Evolutionary conservation across 2,329 filamentous ascomycete species (phyloP).

Genomic region (Aspergillus novoparasiticus): DNA sequence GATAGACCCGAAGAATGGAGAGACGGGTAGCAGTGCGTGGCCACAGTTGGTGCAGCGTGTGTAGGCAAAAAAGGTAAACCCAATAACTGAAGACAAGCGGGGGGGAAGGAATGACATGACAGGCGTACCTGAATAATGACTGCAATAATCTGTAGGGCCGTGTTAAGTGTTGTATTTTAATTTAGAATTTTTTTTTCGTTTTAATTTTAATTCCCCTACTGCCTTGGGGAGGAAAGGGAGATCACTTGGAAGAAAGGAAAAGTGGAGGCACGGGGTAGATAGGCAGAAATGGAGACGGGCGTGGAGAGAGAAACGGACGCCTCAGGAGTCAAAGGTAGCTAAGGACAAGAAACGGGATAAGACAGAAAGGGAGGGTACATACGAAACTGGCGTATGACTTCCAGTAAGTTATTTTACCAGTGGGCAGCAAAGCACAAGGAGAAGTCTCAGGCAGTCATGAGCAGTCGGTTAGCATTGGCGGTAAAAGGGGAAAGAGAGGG

Average conservation of each 20-base stretch:
- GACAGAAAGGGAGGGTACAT: conserved; percentile 13
- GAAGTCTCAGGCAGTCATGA: conserved; percentile 21
- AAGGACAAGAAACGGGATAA: conserved; percentile 10
- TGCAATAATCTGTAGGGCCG: conserved; percentile 22
- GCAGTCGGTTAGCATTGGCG: conserved; percentile 13
- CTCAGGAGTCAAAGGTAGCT: conserved; percentile 16
- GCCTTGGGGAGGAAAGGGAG: conserved; percentile 13
- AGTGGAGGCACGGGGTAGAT: conserved; percentile 32
- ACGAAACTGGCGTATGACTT: conserved; percentile 8
- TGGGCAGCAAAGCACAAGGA: conserved; percentile 19
- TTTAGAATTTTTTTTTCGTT: conserved; percentile 17
- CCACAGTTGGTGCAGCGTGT: conserved; percentile 27
- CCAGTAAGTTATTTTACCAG: conserved; percentile 20
- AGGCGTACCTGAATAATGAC: conserved; percentile 28
- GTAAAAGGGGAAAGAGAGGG: conserved; percentile 2
- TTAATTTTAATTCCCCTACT: conserved; percentile 11
- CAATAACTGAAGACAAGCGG: conserved; percentile 21
- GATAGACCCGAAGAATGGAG: conserved; percentile 26
- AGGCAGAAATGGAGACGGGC: conserved; percentile 28
- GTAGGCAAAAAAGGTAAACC: conserved; percentile 15
- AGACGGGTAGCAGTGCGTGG: conserved; percentile 30
- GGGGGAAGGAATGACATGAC: conserved; percentile 17
- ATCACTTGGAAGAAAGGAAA: conserved; percentile 22
- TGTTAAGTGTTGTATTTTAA: conserved; percentile 24
- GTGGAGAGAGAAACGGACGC: conserved; percentile 25